phyloP scores from a whole-genome alignment of 129 eudicot species.

The Flaveria brownii region DNA sequence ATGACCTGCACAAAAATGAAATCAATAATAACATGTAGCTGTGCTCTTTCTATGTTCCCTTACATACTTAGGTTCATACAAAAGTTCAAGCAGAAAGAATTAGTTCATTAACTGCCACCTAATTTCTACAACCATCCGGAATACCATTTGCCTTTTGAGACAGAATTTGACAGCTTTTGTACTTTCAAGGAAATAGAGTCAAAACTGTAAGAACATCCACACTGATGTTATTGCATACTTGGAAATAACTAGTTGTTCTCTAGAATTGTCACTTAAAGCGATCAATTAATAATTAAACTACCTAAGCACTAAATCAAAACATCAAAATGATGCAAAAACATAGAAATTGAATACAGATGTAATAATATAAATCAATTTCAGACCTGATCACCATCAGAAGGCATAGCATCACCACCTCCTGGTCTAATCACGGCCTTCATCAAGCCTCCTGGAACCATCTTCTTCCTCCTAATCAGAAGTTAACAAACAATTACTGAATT shows the following conservation, averaged over 20 bases:
- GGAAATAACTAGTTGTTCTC: neutral
- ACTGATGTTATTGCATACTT: constrained; percentile 13
- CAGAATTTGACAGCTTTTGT: constrained; percentile 5
- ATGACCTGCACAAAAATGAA: constrained; percentile 53
- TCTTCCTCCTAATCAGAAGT: constrained; percentile 55
- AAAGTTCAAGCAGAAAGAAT: neutral
- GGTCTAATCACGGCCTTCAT: constrained; percentile 92
- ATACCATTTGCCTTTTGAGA: constrained; percentile 9
- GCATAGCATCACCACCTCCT: constrained; percentile 71
- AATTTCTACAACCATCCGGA: neutral
- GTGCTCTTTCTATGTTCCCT: constrained; percentile 20
- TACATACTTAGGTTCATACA: constrained; percentile 20
- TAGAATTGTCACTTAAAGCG: neutral
- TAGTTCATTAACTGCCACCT: constrained; percentile 4
- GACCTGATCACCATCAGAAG: constrained; percentile 95
- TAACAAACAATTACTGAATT: neutral
- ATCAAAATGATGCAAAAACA: constrained; percentile 16
- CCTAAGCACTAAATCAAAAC: neutral
- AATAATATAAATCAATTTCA: neutral
- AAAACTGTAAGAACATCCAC: neutral
- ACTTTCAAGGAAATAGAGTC: neutral
- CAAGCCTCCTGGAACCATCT: constrained; percentile 92
- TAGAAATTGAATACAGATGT: neutral
- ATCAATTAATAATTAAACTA: neutral
- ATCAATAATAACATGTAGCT: constrained; percentile 2